Percentiles rank a stretch among this genome's conserved stretches.
Evolutionary conservation across 2,329 filamentous ascomycete genomes (phyloP).

Genomic region (Paecilomyces sp.): DNA sequence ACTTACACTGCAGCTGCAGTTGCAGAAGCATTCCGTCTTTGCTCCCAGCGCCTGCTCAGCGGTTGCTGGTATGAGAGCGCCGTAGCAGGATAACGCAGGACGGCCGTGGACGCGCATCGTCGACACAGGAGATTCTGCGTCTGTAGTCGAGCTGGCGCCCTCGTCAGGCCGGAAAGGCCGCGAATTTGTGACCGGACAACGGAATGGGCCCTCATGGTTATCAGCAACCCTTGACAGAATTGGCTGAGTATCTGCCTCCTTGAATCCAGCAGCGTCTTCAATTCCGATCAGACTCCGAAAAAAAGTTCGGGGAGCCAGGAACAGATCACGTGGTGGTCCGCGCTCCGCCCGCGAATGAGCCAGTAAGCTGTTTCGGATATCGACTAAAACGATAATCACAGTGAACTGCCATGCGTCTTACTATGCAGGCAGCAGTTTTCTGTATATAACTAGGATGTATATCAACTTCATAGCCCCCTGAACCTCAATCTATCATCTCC

Average conservation of each 20-base stretch:
- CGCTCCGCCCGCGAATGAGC: neutral
- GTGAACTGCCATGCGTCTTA: neutral
- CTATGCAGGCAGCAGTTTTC: too few relatives aligned
- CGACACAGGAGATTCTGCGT: constrained; percentile 28
- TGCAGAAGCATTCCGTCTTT: constrained; percentile 36
- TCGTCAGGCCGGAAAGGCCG: constrained; percentile 29
- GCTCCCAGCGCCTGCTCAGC: constrained; percentile 34
- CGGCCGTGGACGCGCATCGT: constrained; percentile 33
- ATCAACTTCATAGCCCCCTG: too few relatives aligned
- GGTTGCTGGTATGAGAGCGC: constrained; percentile 27
- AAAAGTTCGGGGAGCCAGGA: constrained; percentile 32
- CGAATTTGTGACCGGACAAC: constrained; percentile 32
- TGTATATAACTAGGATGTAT: too few relatives aligned
- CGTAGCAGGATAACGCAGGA: constrained; percentile 24
- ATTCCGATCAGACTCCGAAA: constrained; percentile 18
- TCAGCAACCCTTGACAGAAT: constrained; percentile 18
- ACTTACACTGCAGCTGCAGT: constrained; percentile 39
- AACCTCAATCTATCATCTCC: too few relatives aligned
- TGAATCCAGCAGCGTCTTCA: constrained; percentile 13
- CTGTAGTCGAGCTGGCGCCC: constrained; percentile 24
- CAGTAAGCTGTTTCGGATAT: neutral
- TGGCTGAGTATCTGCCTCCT: constrained; percentile 17
- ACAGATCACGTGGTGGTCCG: constrained; percentile 21
- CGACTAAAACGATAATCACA: neutral
- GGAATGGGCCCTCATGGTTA: constrained; percentile 35